A percentile compares a stretch with the other conserved stretches of the same genome.
phyloP scores from a whole-genome alignment of 1,139 yeast genomes.

The Insectozyma bohioensis region DNA sequence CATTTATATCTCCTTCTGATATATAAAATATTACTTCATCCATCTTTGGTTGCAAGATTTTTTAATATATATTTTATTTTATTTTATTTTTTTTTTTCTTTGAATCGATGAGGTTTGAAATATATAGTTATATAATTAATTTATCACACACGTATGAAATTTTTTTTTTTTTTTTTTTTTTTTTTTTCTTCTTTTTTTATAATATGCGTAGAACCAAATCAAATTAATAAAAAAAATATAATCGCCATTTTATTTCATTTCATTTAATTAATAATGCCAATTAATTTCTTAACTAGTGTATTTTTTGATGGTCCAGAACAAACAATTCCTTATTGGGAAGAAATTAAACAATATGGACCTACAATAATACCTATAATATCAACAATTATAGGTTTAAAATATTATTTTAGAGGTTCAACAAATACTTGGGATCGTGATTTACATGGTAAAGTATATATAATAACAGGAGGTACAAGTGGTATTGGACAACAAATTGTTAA shows the following conservation, averaged over 20 bases:
- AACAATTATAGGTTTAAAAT: conserved; percentile 50
- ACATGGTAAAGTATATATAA: conserved; percentile 83
- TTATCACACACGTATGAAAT: background rate
- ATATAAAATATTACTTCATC: conserved; percentile 62
- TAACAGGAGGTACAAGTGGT: conserved; percentile 87
- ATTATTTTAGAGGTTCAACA: conserved; percentile 71
- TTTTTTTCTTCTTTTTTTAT: background rate
- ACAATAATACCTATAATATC: conserved; percentile 36
- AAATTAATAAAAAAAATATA: conserved; percentile 3
- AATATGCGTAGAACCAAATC: conserved; percentile 8
- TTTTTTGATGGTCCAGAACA: conserved; percentile 68
- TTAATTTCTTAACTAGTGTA: conserved; percentile 69
- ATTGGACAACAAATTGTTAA: conserved; percentile 75
- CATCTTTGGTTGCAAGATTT: conserved; percentile 29
- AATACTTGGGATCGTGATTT: conserved; percentile 91
- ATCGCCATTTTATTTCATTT: background rate
- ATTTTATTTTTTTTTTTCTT: background rate
- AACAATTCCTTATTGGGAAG: conserved; percentile 67
- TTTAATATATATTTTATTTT: conserved; percentile 1
- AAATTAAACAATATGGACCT: conserved; percentile 57
- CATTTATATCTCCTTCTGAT: conserved; percentile 49
- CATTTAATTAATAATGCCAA: conserved; percentile 58
- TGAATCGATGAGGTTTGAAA: conserved; percentile 10
- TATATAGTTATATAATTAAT: no score
- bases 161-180: conserved; percentile 1